Evolutionary conservation across 805 yeast species (phyloP), one percentile per base, ranked within the genome.

Genomic region (Saccharomycopsis schoenii): DNA sequence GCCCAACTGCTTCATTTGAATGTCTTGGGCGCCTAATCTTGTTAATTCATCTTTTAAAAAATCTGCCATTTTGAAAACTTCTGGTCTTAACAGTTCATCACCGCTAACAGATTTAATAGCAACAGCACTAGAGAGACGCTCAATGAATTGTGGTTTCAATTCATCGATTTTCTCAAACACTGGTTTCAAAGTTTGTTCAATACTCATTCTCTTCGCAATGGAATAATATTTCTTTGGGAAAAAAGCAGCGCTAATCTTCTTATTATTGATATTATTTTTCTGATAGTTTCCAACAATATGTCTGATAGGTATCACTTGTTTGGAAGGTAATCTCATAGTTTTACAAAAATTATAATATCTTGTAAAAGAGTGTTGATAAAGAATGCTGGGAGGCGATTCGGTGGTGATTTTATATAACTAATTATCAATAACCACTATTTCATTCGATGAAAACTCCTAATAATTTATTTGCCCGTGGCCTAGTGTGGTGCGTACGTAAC

Each of bases 51-150:
- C 72, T 61, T 82, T 83, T 62, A 94, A 77, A 74, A 88, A 94
- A 57, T 88, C 81, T 42, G 96, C 96, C 89, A 96, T 94, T 70
- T 84, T 85, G 64, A 90, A 85, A 55, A 94, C 98, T 71, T 86
- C 78, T 36, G 96, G 94, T 74, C 99, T 88, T 67, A 89, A 80
- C 12, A 84, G 73, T 70, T 91, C 96, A 71, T 94, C 99, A 50
- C 89, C 84, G 4, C 97, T 91, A 55, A 94, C 98, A 10, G 97
- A 92, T 56, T 97, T 96, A 67, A 93, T 94, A 62, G 90, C 88
- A 55, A 94, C 91, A n/a, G 97, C 97, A 58, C 86, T 78, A 52
- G 84, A 74, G 63, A 94, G 80, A 67, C 96, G 79, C 60, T 81
- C 76, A 67, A 88, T 83, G 77, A 87, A 92, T 64, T 79, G 74